Conservation (phyloP, 2,329 filamentous ascomycete species). For the Didymella pomorum region DNA sequence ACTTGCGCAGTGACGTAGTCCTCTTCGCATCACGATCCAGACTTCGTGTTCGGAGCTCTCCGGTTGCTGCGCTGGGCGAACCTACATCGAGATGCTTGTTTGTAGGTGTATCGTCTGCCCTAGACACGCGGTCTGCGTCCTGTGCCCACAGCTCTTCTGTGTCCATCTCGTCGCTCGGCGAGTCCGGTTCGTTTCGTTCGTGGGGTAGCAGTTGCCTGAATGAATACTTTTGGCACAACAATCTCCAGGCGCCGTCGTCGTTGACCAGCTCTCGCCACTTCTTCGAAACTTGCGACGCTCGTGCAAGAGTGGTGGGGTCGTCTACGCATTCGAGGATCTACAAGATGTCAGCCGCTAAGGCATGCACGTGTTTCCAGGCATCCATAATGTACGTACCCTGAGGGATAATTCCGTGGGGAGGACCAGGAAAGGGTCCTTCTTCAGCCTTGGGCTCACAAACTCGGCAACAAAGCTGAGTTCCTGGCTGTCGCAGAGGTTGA, state of each 20-base stretch:
- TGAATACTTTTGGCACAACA: slow-evolving; percentile 93
- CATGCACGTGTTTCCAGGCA: slow-evolving; percentile 8
- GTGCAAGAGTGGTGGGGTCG: slow-evolving; percentile 90
- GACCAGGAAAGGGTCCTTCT: slow-evolving; percentile 94
- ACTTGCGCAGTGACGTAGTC: slow-evolving; percentile 54
- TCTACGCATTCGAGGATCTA: slow-evolving; percentile 96
- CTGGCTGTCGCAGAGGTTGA: slow-evolving; percentile 94
- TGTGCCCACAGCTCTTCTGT: slow-evolving; percentile 38
- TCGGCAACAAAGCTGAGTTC: slow-evolving; percentile 95
- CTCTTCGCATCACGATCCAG: slow-evolving; percentile 61
- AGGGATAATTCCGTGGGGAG: slow-evolving; percentile 93
- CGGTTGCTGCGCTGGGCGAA: slow-evolving; percentile 56
- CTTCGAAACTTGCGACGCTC: slow-evolving; percentile 94
- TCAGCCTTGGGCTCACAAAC: slow-evolving; percentile 91
- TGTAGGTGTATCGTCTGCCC: slow-evolving; percentile 35
- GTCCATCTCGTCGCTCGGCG: slow-evolving; percentile 40
- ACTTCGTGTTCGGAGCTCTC: slow-evolving; percentile 60
- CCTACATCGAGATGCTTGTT: slow-evolving; percentile 41
- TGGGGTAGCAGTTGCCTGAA: slow-evolving; percentile 70
- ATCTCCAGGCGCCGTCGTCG: slow-evolving; percentile 98
- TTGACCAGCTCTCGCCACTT: slow-evolving; percentile 92
- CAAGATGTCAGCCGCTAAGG: slow-evolving; percentile 26
- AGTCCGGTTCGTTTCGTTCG: slow-evolving; percentile 40
- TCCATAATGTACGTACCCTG: slow-evolving; percentile 65
- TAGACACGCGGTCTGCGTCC: slow-evolving; percentile 37